These are phyloP conservation scores for Dactylellina cionopaga DNA, from an alignment of 2,329 filamentous ascomycete species.

Conservation along the genomic window DNA sequence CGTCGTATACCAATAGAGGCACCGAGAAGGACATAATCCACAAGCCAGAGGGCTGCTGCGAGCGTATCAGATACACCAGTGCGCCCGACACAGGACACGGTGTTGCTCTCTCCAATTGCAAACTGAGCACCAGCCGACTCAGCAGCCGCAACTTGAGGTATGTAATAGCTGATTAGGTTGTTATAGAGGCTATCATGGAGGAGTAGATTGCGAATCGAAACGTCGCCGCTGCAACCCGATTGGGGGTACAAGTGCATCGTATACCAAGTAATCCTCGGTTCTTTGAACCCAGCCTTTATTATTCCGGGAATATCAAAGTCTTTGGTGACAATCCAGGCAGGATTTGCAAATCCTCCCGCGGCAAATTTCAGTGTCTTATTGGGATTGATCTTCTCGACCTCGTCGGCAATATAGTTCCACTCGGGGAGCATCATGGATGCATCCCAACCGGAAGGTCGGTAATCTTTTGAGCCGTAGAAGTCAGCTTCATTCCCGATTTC, in stretches of 20 bases:
- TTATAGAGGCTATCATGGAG: slow-evolving; percentile 15
- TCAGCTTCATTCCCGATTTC: slow-evolving; percentile 49
- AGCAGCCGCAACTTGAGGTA: slow-evolving; percentile 32
- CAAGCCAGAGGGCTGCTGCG: slow-evolving; percentile 56
- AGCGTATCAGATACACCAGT: slow-evolving; percentile 56
- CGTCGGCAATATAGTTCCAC: slow-evolving; percentile 45
- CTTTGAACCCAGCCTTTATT: slow-evolving; percentile 17
- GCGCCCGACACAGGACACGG: slow-evolving; percentile 56
- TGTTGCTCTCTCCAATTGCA: slow-evolving; percentile 58
- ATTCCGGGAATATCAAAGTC: slow-evolving; percentile 43
- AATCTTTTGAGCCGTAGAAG: slow-evolving; percentile 38
- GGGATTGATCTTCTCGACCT: slow-evolving; percentile 12
- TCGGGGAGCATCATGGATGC: slow-evolving; percentile 26
- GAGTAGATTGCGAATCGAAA: slow-evolving; percentile 23
- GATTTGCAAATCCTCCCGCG: slow-evolving; percentile 42
- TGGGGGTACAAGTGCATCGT: slow-evolving; percentile 44
- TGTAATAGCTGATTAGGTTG: slow-evolving; percentile 24
- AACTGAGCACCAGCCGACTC: slow-evolving; percentile 50
- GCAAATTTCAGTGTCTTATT: slow-evolving; percentile 24
- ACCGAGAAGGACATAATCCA: slow-evolving; percentile 55
- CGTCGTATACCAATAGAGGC: slow-evolving; percentile 55
- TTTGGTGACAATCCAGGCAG: slow-evolving; percentile 5
- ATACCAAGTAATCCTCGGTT: slow-evolving; percentile 30
- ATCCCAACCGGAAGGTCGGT: slow-evolving; percentile 17
- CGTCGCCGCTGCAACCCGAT: slow-evolving; percentile 20